Evolutionary conservation across 768 basidiomycete genomes (phyloP), one percentile per base, ranked within the genome.

Genomic region (Xanthoconium purpureum): DNA sequence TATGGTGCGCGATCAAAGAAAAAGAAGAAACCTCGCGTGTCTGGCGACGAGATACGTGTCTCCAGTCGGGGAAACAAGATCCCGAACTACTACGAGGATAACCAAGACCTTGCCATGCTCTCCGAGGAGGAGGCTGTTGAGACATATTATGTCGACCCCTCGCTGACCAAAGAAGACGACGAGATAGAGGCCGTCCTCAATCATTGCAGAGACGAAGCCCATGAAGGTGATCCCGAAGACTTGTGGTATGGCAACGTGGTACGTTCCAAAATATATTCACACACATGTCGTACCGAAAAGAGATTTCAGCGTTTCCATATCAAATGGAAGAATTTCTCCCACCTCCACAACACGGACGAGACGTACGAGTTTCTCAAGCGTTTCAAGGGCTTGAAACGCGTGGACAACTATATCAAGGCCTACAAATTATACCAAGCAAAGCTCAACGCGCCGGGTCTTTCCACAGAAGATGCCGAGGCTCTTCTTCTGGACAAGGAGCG

Each of bases 261-360:
- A 71, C 52, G 81, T 71, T 30, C 9, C 11, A 47, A 15, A 30
- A 13, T 24, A 14, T 20, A 3, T 12, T 15, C 7, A 33, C 28
- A 18, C 44, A 47, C 17, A 11, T 29, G 1, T 40, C 17, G 7
- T 50, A 10, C 67, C 61, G 32, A 66, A 39, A 32, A 42, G 52
- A 53, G 28, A 50, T 57, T 62, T 4, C 67, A 97, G 94, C 94
- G 94, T 50, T 99, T 89, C 78, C 94, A 98, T 71, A 94, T 99
- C 79, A 99, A 99, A 74, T 99, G 97, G 97, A 98, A 98, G 74
- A 87, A 85, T 64, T 98, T 94, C 73, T 97, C 94, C 11, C 96
- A 98, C 71, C 80, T 98, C 15, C 97, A 98, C 78, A 98, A 99
- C 68, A 99, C 97, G n/a, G 96, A 98, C 69, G 97, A 99, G 74